Evolutionary conservation across 2,329 filamentous ascomycete genomes (phyloP).

Genomic region (Didymosphaeria variabile): DNA sequence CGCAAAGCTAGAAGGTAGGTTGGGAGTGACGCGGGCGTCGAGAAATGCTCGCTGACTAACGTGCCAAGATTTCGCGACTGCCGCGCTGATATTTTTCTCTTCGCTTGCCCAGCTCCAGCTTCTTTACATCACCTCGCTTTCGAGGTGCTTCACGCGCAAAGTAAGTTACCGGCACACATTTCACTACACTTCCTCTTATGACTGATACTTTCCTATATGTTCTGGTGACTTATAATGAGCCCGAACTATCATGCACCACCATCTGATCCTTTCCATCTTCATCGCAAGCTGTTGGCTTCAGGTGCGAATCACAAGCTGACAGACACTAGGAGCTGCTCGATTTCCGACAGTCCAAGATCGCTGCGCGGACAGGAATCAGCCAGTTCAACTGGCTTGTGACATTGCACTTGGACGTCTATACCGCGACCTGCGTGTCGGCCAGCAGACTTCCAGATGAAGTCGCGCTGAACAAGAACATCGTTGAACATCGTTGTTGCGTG

Average conservation of each 20-base stretch:
- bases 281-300: conserved; percentile 18
- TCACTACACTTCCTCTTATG: conserved; percentile 47
- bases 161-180: conserved; percentile 30
- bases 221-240: conserved; percentile 65
- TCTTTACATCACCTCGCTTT: conserved; percentile 31
- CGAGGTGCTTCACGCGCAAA: conserved; percentile 24
- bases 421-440: neutral
- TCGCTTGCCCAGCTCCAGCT: conserved; percentile 25
- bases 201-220: conserved; percentile 64
- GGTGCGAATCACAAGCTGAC: conserved; percentile 28
- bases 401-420: neutral
- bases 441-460: neutral
- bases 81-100: conserved; percentile 22
- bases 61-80: conserved; percentile 40
- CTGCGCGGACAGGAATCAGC: neutral
- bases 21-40: neutral
- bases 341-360: neutral
- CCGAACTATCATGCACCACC: conserved; percentile 69
- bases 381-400: neutral
- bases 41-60: conserved; percentile 38
- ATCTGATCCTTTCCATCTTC: conserved; percentile 54
- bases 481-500: neutral
- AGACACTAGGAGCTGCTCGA: conserved; percentile 18
- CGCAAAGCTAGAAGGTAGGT: neutral
- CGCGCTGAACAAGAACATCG: neutral